A percentile compares a stretch with the other conserved stretches of the same genome.
These are phyloP conservation scores for Aspergillus homomorphus DNA, from an alignment of 495 filamentous ascomycete genomes.

Conservation along the genomic window DNA sequence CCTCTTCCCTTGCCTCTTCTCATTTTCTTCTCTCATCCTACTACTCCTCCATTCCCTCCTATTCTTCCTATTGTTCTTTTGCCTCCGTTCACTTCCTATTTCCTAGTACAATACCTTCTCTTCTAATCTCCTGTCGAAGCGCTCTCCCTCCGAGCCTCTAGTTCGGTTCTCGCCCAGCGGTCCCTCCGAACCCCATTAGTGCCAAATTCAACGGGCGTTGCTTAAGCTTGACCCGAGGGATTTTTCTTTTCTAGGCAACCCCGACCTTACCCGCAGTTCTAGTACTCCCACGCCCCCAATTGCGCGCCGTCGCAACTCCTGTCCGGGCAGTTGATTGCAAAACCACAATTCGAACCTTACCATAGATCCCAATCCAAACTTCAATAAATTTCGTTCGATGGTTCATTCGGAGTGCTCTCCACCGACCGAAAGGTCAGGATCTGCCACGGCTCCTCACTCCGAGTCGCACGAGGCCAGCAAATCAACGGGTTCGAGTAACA, in stretches of 20 bases:
- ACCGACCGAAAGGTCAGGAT: constrained; percentile 29
- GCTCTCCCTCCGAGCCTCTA: constrained; percentile 9
- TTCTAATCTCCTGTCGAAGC: background rate
- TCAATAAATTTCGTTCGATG: constrained; percentile 25
- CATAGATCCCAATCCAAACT: background rate
- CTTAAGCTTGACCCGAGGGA: constrained; percentile 17
- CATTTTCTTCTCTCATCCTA: background rate
- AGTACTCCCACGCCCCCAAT: background rate
- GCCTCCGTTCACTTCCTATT: background rate
- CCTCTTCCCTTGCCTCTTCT: background rate
- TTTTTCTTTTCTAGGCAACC: constrained; percentile 6
- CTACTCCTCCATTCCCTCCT: background rate
- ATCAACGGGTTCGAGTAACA: constrained; percentile 19
- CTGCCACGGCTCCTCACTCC: constrained; percentile 9
- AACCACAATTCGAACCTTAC: background rate
- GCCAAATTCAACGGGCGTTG: constrained; percentile 11
- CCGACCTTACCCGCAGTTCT: constrained; percentile 20
- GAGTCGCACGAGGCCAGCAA: constrained; percentile 22
- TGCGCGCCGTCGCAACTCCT: background rate
- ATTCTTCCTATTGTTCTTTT: background rate
- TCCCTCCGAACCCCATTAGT: no score
- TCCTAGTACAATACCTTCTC: constrained; percentile 4
- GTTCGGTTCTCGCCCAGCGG: no score
- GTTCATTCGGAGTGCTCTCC: constrained; percentile 20
- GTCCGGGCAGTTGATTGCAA: background rate